phyloP scores from a whole-genome alignment of 176 grass and related monocot genomes.

The Phoenix roebelenii region DNA sequence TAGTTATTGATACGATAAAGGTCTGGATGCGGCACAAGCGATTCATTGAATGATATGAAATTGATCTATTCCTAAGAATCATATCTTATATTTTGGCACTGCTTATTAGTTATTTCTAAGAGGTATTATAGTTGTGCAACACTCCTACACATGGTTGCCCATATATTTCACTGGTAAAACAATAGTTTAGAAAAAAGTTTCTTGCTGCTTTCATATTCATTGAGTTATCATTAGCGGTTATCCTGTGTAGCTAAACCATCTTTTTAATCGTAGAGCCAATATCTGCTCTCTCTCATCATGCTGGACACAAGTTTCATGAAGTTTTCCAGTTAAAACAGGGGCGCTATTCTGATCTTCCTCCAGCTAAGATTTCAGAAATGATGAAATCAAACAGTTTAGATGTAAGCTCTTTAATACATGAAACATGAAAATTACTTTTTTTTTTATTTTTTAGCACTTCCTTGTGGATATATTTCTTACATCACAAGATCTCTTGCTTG shows the following conservation, averaged over 20 bases:
- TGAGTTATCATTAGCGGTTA: too few species aligned
- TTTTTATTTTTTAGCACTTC: not conserved
- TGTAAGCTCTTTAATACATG: conserved; percentile 28
- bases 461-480: conserved; percentile 5
- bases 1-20: too few species aligned
- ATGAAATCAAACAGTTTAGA: conserved; percentile 63
- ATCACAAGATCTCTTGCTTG: conserved; percentile 12
- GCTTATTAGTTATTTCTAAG: too few species aligned
- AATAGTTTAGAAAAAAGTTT: too few species aligned
- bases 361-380: conserved; percentile 57
- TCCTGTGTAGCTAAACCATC: conserved; percentile 1
- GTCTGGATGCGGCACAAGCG: too few species aligned
- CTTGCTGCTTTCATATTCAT: too few species aligned
- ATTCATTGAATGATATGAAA: too few species aligned
- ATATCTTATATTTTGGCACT: too few species aligned
- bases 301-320: conserved; percentile 61
- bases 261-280: conserved; percentile 33
- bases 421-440: not conserved
- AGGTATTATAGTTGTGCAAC: too few species aligned
- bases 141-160: too few species aligned
- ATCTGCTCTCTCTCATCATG: conserved; percentile 30
- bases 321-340: conserved; percentile 53
- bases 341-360: conserved; percentile 48
- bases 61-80: too few species aligned
- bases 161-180: too few species aligned